Percentiles rank a stretch among this genome's conserved stretches.
phyloP scores from a whole-genome alignment of 305 asterid genomes.

The Fraxinus latifolia region DNA sequence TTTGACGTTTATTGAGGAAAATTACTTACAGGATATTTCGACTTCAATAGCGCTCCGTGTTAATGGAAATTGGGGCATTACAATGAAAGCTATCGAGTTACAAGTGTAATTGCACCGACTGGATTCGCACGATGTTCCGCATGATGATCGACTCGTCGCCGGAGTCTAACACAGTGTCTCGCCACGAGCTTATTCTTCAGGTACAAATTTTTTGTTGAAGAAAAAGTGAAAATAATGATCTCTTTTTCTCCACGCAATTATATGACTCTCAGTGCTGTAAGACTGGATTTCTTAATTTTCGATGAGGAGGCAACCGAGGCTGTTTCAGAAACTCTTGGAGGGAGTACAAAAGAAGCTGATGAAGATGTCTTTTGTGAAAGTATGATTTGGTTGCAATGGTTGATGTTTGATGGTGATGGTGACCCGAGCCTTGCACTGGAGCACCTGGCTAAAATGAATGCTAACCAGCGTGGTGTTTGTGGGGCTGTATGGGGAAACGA shows the following conservation, averaged over 20 bases:
- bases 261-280: neutral
- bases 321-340: slow-evolving; percentile 27
- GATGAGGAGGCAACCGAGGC: slow-evolving; percentile 44
- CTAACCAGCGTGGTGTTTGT: slow-evolving; percentile 75
- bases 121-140: slow-evolving; percentile 45
- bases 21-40: too few species aligned
- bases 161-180: slow-evolving; percentile 30
- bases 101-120: slow-evolving; percentile 47
- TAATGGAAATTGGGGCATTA: too few species aligned
- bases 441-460: slow-evolving; percentile 49
- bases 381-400: slow-evolving; percentile 77
- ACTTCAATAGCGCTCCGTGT: too few species aligned
- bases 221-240: neutral
- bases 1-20: too few species aligned
- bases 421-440: slow-evolving; percentile 58
- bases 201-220: slow-evolving; percentile 28
- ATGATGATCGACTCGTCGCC: slow-evolving; percentile 66
- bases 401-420: slow-evolving; percentile 83
- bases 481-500: slow-evolving; percentile 78
- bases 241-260: neutral
- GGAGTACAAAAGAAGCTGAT: slow-evolving; percentile 29
- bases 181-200: slow-evolving; percentile 41
- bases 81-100: slow-evolving; percentile 41
- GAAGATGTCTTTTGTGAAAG: slow-evolving; percentile 52
- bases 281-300: neutral